phyloP scores from a whole-genome alignment of 78 protist genomes.

The Guillardia theta region DNA sequence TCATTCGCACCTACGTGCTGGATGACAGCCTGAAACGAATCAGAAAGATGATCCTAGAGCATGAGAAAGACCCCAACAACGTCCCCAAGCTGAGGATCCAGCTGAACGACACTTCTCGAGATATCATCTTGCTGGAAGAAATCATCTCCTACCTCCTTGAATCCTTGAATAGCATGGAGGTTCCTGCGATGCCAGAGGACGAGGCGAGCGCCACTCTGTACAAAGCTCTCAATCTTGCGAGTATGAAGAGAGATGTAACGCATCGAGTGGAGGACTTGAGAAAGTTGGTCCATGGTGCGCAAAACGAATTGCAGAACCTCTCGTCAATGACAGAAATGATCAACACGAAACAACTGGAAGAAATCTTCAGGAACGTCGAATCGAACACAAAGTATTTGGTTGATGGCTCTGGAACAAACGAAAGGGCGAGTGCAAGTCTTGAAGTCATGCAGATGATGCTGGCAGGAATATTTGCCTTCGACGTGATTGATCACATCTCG shows the following conservation, averaged over 20 bases:
- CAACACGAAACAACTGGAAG: constrained; percentile 5
- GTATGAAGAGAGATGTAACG: not conserved
- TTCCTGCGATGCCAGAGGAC: not conserved
- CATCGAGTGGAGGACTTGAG: not conserved
- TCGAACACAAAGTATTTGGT: constrained; percentile 47
- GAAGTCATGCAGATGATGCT: constrained; percentile 44
- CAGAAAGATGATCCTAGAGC: not conserved
- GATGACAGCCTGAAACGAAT: constrained; percentile 19
- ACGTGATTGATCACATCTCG: constrained; percentile 33
- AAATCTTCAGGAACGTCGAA: constrained; percentile 31
- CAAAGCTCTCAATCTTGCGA: not conserved
- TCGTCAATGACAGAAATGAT: constrained; percentile 37
- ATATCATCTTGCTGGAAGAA: constrained; percentile 34
- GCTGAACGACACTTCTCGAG: not conserved
- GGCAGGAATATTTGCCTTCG: constrained; percentile 46
- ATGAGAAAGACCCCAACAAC: constrained; percentile 32
- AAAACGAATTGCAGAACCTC: not conserved
- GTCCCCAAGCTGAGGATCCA: not conserved
- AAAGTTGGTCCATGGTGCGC: constrained; percentile 40
- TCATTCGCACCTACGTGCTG: constrained; percentile 32
- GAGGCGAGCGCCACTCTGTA: not conserved
- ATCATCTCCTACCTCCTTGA: not conserved
- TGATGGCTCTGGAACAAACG: constrained; percentile 31
- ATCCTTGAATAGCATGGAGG: not conserved
- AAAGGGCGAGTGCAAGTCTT: constrained; percentile 27